A percentile compares a stretch with the other conserved stretches of the same genome.
Conservation (phyloP, 2,329 filamentous ascomycete genomes). For the Arthrobotrys sinensis region DNA sequence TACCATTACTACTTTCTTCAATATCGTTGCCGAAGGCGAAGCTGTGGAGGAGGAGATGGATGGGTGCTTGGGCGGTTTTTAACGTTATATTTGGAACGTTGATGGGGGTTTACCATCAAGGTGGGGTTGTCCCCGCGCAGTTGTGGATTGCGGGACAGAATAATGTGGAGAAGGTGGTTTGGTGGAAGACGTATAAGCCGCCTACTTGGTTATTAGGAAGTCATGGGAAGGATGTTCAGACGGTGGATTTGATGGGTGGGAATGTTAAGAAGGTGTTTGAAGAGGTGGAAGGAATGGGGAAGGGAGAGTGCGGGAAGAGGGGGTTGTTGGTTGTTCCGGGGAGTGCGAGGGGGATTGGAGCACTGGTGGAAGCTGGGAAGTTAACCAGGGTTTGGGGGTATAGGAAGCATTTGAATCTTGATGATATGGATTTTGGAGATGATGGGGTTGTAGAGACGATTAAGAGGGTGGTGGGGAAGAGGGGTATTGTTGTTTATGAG, state of each 20-base stretch:
- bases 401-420: conserved; percentile 70
- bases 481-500: conserved; percentile 71
- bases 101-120: conserved; percentile 73
- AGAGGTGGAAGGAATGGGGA: conserved; percentile 66
- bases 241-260: conserved; percentile 71
- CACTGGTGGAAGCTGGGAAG: conserved; percentile 14
- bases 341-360: conserved; percentile 69
- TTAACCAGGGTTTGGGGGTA: conserved; percentile 68
- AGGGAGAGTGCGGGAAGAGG: conserved; percentile 4
- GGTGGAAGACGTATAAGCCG: conserved; percentile 74
- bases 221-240: conserved; percentile 64
- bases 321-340: conserved; percentile 68
- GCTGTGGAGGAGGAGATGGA: conserved; percentile 66
- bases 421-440: conserved; percentile 71
- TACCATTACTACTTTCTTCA: conserved; percentile 72
- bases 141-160: conserved; percentile 67
- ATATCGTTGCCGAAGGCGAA: conserved; percentile 67
- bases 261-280: conserved; percentile 68
- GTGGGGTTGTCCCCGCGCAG: conserved; percentile 71
- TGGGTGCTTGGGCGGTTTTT: conserved; percentile 70
- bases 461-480: conserved; percentile 69
- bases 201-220: conserved; percentile 71
- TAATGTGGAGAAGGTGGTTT: conserved; percentile 69
- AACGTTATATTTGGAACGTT: conserved; percentile 70
- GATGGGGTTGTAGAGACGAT: conserved; percentile 70